These are phyloP conservation scores for Solanum hybrid DNA, from an alignment of 305 asterid species.

Conservation along the genomic window DNA sequence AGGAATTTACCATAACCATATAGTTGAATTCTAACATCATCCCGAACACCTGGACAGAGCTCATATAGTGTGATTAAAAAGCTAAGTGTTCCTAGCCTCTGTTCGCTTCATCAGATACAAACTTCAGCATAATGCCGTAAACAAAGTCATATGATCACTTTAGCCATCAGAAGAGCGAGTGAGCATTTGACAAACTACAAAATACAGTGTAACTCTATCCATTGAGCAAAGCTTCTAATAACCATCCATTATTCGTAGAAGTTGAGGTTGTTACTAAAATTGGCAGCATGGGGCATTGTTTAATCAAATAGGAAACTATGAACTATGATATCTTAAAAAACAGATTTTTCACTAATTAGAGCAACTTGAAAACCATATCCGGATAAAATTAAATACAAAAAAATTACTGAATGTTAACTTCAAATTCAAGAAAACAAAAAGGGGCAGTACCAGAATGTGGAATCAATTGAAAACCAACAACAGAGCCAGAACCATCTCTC, in stretches of 20 bases:
- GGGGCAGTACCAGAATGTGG: slow-evolving; percentile 48
- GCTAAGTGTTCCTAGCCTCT: background rate
- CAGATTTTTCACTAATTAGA: background rate
- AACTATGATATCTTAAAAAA: background rate
- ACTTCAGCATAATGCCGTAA: background rate
- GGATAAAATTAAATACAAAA: background rate
- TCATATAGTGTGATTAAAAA: background rate
- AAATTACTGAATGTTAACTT: background rate
- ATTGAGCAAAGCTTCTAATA: background rate
- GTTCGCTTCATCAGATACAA: background rate
- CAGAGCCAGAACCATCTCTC: slow-evolving; percentile 48
- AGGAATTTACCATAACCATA: background rate
- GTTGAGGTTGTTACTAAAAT: background rate
- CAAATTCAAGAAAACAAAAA: background rate
- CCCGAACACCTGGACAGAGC: background rate
- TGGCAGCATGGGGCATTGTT: background rate
- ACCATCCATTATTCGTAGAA: background rate
- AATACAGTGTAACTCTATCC: background rate
- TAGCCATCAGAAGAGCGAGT: background rate
- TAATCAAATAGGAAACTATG: background rate
- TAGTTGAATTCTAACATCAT: background rate
- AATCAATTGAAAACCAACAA: slow-evolving; percentile 58
- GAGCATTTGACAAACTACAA: background rate
- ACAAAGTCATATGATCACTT: background rate
- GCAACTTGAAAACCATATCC: background rate